Percentiles rank a stretch among this genome's conserved stretches.
phyloP scores from a whole-genome alignment of 2,329 filamentous ascomycete species.

The Epichloe uncinata region DNA sequence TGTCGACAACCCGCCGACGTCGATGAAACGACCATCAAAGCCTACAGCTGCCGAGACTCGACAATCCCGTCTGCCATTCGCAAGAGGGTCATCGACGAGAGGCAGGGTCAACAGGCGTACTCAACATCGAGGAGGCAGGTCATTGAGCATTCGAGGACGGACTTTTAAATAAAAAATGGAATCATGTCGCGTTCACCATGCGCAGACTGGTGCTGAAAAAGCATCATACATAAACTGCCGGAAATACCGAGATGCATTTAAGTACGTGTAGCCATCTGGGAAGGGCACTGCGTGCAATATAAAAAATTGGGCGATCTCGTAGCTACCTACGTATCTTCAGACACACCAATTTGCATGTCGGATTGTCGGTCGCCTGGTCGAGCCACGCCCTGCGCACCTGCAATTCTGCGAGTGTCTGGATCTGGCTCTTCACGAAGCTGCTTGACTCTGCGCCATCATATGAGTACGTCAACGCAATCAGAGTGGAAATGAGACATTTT shows the following conservation, averaged over 20 bases:
- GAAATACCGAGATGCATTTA: not conserved
- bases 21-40: conserved; percentile 35
- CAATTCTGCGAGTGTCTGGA: conserved; percentile 73
- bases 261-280: not conserved
- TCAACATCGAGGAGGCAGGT: conserved; percentile 30
- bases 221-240: not conserved
- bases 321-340: not conserved
- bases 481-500: not conserved
- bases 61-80: conserved; percentile 34
- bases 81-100: conserved; percentile 26
- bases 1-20: conserved; percentile 64
- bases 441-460: conserved; percentile 47
- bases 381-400: conserved; percentile 66
- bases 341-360: not conserved
- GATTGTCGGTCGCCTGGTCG: conserved; percentile 47
- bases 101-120: conserved; percentile 16
- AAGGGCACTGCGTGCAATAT: not conserved
- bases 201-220: not conserved
- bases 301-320: not conserved
- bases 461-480: not conserved
- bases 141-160: conserved; percentile 32
- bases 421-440: conserved; percentile 75
- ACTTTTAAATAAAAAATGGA: conserved; percentile 26
- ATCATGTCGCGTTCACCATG: not conserved
- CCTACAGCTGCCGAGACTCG: conserved; percentile 28